Percentiles rank a stretch among this genome's conserved stretches.
Conservation (phyloP, 108 stramenopile genomes). For the Cyclotella choctawhatcheeana region DNA sequence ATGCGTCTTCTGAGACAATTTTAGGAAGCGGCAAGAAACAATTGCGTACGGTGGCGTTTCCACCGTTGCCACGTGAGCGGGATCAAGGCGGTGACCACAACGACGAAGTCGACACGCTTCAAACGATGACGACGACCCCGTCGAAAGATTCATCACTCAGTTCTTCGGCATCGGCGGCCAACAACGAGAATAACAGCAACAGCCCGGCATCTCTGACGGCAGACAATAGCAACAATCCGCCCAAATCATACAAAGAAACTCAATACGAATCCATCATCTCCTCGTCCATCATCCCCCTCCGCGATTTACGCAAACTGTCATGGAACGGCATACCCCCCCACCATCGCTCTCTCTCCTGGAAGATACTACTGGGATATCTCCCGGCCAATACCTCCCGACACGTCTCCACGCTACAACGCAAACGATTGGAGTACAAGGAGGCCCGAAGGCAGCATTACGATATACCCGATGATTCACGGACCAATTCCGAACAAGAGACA, state of each 20-base stretch:
- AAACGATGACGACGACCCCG: background rate
- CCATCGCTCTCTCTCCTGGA: slow-evolving; percentile 74
- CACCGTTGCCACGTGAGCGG: slow-evolving; percentile 21
- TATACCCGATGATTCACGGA: slow-evolving; percentile 82
- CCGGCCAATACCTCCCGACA: slow-evolving; percentile 78
- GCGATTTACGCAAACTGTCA: slow-evolving; percentile 65
- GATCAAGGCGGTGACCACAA: background rate
- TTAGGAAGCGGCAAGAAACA: slow-evolving; percentile 19
- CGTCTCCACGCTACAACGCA: slow-evolving; percentile 61
- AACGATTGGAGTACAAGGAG: slow-evolving; percentile 83
- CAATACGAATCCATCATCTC: slow-evolving; percentile 67
- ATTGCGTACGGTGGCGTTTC: slow-evolving; percentile 28
- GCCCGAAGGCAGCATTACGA: slow-evolving; percentile 86
- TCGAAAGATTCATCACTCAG: background rate
- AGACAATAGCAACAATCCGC: slow-evolving; percentile 16
- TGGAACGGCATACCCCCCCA: slow-evolving; percentile 88
- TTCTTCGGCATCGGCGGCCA: background rate
- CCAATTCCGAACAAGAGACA: slow-evolving; percentile 92
- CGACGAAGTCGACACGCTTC: background rate
- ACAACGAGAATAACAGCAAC: slow-evolving; percentile 61
- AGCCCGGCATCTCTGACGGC: slow-evolving; percentile 33
- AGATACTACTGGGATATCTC: slow-evolving; percentile 79
- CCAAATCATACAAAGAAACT: slow-evolving; percentile 62
- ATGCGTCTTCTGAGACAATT: no score
- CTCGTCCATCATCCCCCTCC: slow-evolving; percentile 62